Evolutionary conservation across 1,284 basidiomycete genomes (phyloP).

Genomic region (Trichosporon faecale): DNA sequence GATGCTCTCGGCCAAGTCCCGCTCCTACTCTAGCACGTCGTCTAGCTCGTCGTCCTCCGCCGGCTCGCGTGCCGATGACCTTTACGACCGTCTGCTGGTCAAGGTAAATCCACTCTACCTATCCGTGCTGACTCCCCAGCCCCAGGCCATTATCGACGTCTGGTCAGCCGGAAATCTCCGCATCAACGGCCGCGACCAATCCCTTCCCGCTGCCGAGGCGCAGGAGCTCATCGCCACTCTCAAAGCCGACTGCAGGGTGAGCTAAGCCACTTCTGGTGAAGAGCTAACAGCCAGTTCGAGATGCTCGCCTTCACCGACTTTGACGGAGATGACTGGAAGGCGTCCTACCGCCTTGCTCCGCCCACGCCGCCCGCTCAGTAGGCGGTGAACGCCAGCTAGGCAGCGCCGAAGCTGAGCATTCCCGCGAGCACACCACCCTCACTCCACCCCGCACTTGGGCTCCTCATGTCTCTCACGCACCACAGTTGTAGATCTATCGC

Average conservation of each 20-base stretch:
- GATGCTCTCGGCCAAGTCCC: neutral
- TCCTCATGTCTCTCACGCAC: neutral
- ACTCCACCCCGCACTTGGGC: neutral
- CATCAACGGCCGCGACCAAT: conserved; percentile 37
- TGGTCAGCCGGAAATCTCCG: conserved; percentile 47
- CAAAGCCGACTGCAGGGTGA: conserved; percentile 34
- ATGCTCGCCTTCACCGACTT: conserved; percentile 36
- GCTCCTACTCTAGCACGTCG: neutral
- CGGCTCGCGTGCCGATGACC: neutral
- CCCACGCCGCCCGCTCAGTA: conserved; percentile 16
- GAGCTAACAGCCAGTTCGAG: conserved; percentile 32
- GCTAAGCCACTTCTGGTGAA: conserved; percentile 19
- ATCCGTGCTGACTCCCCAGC: conserved; percentile 19
- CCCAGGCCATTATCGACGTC: conserved; percentile 34
- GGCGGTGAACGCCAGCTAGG: neutral
- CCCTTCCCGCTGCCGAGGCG: conserved; percentile 31
- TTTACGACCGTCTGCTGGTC: conserved; percentile 13
- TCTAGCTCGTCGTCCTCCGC: neutral
- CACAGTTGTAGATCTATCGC: neutral
- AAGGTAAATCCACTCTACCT: neutral
- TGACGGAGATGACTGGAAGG: conserved; percentile 47
- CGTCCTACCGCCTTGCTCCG: conserved; percentile 32
- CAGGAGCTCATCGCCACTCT: conserved; percentile 35
- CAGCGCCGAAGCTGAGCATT: neutral
- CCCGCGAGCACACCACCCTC: neutral